Conservation (phyloP, 306 rosid species). For the Chamaecrista fasciculata region DNA sequence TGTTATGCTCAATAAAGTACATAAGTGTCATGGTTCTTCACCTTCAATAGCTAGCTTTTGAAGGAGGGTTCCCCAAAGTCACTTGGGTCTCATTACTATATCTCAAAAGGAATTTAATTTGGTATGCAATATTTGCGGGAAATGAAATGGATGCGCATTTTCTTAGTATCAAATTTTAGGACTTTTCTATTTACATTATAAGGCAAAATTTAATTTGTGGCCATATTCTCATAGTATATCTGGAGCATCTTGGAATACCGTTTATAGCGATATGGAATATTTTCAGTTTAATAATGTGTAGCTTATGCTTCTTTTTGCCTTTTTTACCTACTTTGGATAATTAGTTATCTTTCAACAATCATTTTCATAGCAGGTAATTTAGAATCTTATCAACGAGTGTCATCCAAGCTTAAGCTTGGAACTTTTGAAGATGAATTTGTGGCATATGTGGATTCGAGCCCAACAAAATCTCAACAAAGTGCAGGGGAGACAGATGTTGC, state of each 20-base stretch:
- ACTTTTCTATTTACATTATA: not conserved
- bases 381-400: constrained; percentile 65
- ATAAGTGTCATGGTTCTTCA: no score
- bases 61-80: no score
- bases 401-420: constrained; percentile 89
- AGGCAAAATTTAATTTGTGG: not conserved
- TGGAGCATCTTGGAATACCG: not conserved
- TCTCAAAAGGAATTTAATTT: not conserved
- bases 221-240: no score
- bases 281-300: not conserved
- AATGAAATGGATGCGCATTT: not conserved
- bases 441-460: constrained; percentile 32
- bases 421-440: constrained; percentile 48
- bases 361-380: constrained; percentile 54
- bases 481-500: constrained; percentile 52
- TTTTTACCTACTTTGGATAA: not conserved
- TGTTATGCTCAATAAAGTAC: no score
- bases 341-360: constrained; percentile 2
- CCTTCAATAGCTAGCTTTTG: no score
- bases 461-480: constrained; percentile 39
- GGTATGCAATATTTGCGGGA: no score
- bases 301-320: not conserved
- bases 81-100: no score
- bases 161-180: not conserved
- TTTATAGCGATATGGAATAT: not conserved